Base-by-base conservation (phyloP, 257 asterid genomes). In the Solanum chilense region DNA sequence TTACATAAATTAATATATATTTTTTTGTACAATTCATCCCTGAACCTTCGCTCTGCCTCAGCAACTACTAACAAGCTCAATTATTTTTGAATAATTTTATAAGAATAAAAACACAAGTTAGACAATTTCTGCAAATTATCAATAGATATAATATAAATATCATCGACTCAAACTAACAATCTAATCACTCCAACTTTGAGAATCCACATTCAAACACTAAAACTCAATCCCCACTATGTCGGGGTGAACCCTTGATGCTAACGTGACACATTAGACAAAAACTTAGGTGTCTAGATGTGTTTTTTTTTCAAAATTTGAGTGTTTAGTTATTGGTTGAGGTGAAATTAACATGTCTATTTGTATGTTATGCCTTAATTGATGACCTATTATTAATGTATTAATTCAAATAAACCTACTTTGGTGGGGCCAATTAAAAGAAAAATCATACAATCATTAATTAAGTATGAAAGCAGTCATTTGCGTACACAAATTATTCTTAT, bases 391-490 rank as follows among this genome's bases (percentile, higher is more conserved):
- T 78, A 45, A 44, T 12, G 64, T 45, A 64, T 82, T 41, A 84
- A 80, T 66, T 23, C 89, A 87, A 90, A 87, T 18, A 62, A 88
- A 83, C 70, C 82, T 87, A 78, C 71, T 86, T 45, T 10, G 27
- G 91, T 89, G 95, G 94, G 90, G 89, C 93, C 94, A 89, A 86
- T 62, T 82, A 41, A 76, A 60, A 70, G 62, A 82, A 10, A 23
- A 23, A 70, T 64, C 21, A 29, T 29, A 42, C 25, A 74, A 77
- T 86, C 86, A 70, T 86, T 49, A 82, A 88, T 87, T 87, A 87
- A 87, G 86, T 90, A 85, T 90, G 90, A 91, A 88, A 88, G 78
- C 25, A 82, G 83, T 81, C 88, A 88, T 89, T 89, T 78, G 69
- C 85, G 85, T 49, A 85, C 80, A 82, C 83, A 87, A 88, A 7